These are phyloP conservation scores for Brettanomyces naardenensis DNA, from an alignment of 805 yeast species.

Conservation along the genomic window DNA sequence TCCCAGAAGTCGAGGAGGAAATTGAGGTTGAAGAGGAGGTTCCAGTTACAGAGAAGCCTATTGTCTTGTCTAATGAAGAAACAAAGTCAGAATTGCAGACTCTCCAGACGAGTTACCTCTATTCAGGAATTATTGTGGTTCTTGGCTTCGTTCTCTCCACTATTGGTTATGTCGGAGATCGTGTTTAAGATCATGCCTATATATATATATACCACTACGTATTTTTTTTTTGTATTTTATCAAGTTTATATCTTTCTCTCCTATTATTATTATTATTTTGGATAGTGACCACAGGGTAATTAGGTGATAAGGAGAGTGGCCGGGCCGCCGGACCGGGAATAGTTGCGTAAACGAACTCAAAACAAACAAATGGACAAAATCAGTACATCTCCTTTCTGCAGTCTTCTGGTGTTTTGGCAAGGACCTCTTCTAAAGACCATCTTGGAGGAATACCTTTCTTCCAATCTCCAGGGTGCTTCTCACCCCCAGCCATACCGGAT, in stretches of 20 bases:
- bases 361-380: neutral
- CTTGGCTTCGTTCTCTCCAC: constrained; percentile 40
- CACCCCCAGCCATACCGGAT: constrained; percentile 67
- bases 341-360: no score
- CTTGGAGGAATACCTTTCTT: constrained; percentile 52
- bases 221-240: neutral
- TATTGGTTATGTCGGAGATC: constrained; percentile 54
- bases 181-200: constrained; percentile 9
- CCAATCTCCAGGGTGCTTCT: constrained; percentile 44
- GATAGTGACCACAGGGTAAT: neutral
- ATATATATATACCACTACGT: neutral
- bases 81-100: constrained; percentile 24
- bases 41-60: constrained; percentile 16
- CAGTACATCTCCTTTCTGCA: constrained; percentile 26
- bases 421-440: constrained; percentile 72
- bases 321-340: no score
- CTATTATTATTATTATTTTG: neutral
- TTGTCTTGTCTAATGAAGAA: constrained; percentile 31
- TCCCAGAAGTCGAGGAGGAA: constrained; percentile 17
- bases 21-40: constrained; percentile 30
- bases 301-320: neutral
- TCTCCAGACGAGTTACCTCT: constrained; percentile 30
- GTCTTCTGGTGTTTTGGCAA: constrained; percentile 65
- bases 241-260: no score
- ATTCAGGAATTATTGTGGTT: constrained; percentile 35